Evolutionary conservation across 1,284 basidiomycete species (phyloP), one percentile per base, ranked within the genome.

Genomic region (Papiliotrema fonsecae): DNA sequence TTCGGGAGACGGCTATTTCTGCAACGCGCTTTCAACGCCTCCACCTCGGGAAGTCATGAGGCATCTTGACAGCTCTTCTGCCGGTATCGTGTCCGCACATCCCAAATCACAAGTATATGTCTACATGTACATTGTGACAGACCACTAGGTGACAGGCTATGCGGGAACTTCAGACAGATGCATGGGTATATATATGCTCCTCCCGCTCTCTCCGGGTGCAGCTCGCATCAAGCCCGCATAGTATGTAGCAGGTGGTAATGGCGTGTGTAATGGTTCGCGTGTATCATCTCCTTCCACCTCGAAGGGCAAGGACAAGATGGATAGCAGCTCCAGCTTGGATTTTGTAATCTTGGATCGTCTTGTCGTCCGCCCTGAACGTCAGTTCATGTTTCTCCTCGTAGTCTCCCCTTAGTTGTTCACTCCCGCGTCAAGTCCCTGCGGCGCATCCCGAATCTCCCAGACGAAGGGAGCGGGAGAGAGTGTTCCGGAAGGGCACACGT

Each of bases 291-390:
- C 77, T 78, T 3, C 91, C 91, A 44, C 91, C 91, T 74, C 90
- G 87, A 41, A 96, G 81, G 4, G 92, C 90, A 40, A 97, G 83
- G 48, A 96, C 92, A 39, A 96, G 78, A 77, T 97, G 92, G 56
- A 97, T 83, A 26, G 89, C 87, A 30, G 86, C 81, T 47, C 91
- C 90, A 7, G 88, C 82, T 18, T 77, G 72, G 67, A 96, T 86
- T 68, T 87, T 87, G 72, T 84, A 84, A 19, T 91, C 88, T 61
- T 81, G 80, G 22, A 88, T 87, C 9, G 83, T 84, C 81, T 93
- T 93, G 30, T 94, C 91, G 71, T 97, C 92, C 38, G 78, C 67
- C 78, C 79, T 80, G 54, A 5, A 14, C 18, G 42, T 22, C 24
- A 35, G 21, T 16, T 19, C 5, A 14, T 5, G 14, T 19, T 6